These are phyloP conservation scores for Oldenlandia corymbosa DNA, from an alignment of 257 asterid genomes.

Conservation along the genomic window DNA sequence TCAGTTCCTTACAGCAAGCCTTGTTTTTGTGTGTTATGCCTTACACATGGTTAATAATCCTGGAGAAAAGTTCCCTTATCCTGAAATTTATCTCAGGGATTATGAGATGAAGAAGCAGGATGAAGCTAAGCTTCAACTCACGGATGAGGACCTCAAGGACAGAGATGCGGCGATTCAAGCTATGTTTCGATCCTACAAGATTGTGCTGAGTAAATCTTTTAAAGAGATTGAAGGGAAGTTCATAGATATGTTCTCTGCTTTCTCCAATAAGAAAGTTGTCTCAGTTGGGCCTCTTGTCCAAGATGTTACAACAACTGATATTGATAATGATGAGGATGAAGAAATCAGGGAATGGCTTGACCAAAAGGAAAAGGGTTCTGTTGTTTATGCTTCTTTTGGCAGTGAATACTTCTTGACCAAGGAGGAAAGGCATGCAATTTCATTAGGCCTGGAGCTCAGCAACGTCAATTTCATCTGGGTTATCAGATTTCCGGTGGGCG, in stretches of 20 bases:
- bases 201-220: constrained; percentile 15
- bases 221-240: constrained; percentile 22
- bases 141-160: constrained; percentile 10
- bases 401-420: constrained; percentile 21
- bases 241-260: background rate
- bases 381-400: constrained; percentile 24
- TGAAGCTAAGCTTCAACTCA: background rate
- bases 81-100: constrained; percentile 9
- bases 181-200: constrained; percentile 6
- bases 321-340: constrained; percentile 3
- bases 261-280: constrained; percentile 8
- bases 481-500: constrained; percentile 20
- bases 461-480: constrained; percentile 27
- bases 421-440: constrained; percentile 17
- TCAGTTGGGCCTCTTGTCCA: constrained; percentile 25
- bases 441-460: constrained; percentile 24
- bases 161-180: constrained; percentile 1
- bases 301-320: background rate
- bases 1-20: constrained; percentile 8
- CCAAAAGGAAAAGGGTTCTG: constrained; percentile 12
- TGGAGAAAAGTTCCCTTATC: constrained; percentile 15
- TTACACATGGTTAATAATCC: background rate
- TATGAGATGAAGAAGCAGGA: background rate
- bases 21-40: background rate
- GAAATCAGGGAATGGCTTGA: constrained; percentile 21